Conservation (phyloP, 768 basidiomycete species). For the Rhodotorula graminis region DNA sequence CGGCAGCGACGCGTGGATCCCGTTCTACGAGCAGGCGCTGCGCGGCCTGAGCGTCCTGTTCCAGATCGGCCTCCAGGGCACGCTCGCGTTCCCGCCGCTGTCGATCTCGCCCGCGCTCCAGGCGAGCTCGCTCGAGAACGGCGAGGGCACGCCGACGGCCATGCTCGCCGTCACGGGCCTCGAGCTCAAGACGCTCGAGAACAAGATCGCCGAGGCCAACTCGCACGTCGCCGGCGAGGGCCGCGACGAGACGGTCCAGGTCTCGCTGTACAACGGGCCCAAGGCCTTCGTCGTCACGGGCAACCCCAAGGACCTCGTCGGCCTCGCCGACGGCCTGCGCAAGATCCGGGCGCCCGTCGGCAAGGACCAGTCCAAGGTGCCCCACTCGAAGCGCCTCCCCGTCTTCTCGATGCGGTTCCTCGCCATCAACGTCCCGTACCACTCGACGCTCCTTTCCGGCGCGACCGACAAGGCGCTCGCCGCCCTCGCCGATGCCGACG, state of each 20-base stretch:
- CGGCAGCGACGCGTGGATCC: slow-evolving; percentile 50
- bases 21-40: slow-evolving; percentile 66
- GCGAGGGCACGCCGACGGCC: slow-evolving; percentile 85
- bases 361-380: slow-evolving; percentile 85
- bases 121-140: slow-evolving; percentile 80
- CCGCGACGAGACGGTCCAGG: slow-evolving; percentile 60
- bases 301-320: slow-evolving; percentile 83
- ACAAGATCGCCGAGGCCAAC: slow-evolving; percentile 81
- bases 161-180: slow-evolving; percentile 91
- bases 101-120: slow-evolving; percentile 82
- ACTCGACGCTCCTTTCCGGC: slow-evolving; percentile 74
- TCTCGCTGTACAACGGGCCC: slow-evolving; percentile 91
- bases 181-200: slow-evolving; percentile 61
- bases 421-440: slow-evolving; percentile 93
- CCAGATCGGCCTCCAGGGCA: slow-evolving; percentile 85
- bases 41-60: slow-evolving; percentile 90
- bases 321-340: slow-evolving; percentile 82
- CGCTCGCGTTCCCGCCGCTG: slow-evolving; percentile 87
- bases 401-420: slow-evolving; percentile 90
- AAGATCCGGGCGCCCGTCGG: slow-evolving; percentile 82
- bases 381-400: slow-evolving; percentile 90
- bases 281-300: slow-evolving; percentile 89
- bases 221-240: slow-evolving; percentile 60
- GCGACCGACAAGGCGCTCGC: slow-evolving; percentile 69
- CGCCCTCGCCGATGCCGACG: slow-evolving; percentile 62